Conservation (phyloP, 1,284 basidiomycete genomes). For the Lentinula novae-zelandiae region DNA sequence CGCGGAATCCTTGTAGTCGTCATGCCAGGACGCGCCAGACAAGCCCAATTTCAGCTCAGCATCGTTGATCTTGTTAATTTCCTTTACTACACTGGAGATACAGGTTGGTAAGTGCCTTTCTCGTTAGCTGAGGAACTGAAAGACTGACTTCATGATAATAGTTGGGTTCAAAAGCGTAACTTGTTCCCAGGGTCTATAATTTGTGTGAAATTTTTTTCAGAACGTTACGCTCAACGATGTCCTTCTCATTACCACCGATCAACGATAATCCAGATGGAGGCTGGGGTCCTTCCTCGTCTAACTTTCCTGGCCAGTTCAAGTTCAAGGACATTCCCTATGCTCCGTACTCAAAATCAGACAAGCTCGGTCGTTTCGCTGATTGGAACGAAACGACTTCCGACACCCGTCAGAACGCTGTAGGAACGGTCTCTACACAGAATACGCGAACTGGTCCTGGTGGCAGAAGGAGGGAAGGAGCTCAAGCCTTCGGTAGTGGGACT, state of each 20-base stretch:
- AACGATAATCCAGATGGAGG: slow-evolving; percentile 80
- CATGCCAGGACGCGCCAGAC: slow-evolving; percentile 88
- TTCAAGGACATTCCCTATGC: slow-evolving; percentile 94
- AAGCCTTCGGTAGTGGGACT: slow-evolving; percentile 78
- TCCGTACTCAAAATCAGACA: slow-evolving; percentile 97
- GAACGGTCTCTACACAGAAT: slow-evolving; percentile 45
- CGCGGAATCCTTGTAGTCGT: slow-evolving; percentile 96
- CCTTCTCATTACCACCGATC: slow-evolving; percentile 74
- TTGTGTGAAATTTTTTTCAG: slow-evolving; percentile 8
- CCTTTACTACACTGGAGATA: slow-evolving; percentile 74
- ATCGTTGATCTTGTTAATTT: slow-evolving; percentile 93
- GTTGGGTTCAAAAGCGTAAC: slow-evolving; percentile 5
- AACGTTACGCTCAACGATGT: slow-evolving; percentile 44
- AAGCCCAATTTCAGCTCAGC: slow-evolving; percentile 83
- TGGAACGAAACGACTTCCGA: slow-evolving; percentile 84
- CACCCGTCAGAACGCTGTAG: slow-evolving; percentile 54
- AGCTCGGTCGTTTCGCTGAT: slow-evolving; percentile 95
- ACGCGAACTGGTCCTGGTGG: slow-evolving; percentile 47
- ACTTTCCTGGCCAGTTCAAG: slow-evolving; percentile 75
- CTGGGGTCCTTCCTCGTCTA: slow-evolving; percentile 77
- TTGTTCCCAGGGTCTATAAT: slow-evolving; percentile 9
- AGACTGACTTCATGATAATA: slow-evolving; percentile 14
- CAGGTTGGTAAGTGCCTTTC: not conserved
- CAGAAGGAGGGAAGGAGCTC: slow-evolving; percentile 62
- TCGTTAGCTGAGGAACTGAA: not conserved